Evolutionary conservation across 1,284 basidiomycete species (phyloP).

Genomic region (Gomphus bonarii): DNA sequence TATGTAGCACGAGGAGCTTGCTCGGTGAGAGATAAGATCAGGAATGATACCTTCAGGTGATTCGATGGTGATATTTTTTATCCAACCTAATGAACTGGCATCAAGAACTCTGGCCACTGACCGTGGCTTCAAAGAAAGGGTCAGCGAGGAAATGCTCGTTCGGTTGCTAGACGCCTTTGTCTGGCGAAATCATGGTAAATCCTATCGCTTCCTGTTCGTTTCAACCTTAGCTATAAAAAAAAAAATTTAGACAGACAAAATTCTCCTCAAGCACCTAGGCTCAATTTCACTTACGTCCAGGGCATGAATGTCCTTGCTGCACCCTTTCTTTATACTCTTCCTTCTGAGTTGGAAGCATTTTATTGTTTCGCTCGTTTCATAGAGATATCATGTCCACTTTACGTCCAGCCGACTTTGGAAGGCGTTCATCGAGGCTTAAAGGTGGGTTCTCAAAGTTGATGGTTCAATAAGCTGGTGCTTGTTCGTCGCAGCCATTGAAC

Average conservation of each 20-base stretch:
- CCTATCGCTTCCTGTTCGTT: neutral
- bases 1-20: constrained; percentile 81
- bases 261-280: constrained; percentile 34
- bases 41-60: constrained; percentile 73
- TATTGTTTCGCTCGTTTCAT: constrained; percentile 93
- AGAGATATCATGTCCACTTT: constrained; percentile 85
- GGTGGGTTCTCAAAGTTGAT: constrained; percentile 34
- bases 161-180: constrained; percentile 93
- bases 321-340: constrained; percentile 93
- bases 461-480: neutral
- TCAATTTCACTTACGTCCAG: constrained; percentile 90
- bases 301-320: constrained; percentile 99
- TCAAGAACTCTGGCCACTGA: constrained; percentile 90
- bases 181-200: constrained; percentile 78
- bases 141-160: constrained; percentile 94
- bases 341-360: constrained; percentile 93
- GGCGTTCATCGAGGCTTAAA: constrained; percentile 92
- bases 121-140: constrained; percentile 87
- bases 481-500: neutral
- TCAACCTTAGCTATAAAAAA: neutral
- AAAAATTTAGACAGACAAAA: constrained; percentile 52
- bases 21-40: constrained; percentile 81
- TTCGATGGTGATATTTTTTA: constrained; percentile 8
- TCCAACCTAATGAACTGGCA: constrained; percentile 8
- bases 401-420: constrained; percentile 90